Conservation (phyloP, 768 basidiomycete species). For the Amanita inopinata region DNA sequence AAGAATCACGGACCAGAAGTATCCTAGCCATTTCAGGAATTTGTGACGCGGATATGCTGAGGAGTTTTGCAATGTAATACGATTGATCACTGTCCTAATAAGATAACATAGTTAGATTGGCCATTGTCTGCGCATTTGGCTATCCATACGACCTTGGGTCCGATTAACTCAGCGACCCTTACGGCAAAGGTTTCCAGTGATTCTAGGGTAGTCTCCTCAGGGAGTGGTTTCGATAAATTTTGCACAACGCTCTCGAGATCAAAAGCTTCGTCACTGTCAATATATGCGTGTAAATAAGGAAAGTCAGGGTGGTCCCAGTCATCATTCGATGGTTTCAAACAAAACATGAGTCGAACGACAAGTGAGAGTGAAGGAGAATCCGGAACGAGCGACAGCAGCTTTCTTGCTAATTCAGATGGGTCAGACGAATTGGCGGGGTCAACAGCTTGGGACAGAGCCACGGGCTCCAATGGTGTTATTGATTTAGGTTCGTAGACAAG, state of each 20-base stretch:
- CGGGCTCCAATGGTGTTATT: constrained; percentile 24
- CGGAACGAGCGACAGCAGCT: constrained; percentile 52
- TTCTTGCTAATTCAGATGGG: constrained; percentile 51
- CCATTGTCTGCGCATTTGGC: not conserved
- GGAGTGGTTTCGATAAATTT: constrained; percentile 45
- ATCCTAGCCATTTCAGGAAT: constrained; percentile 45
- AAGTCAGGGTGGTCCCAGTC: constrained; percentile 74
- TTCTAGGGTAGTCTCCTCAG: constrained; percentile 44
- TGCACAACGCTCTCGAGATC: constrained; percentile 50
- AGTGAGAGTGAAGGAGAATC: constrained; percentile 54
- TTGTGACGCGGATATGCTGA: constrained; percentile 60
- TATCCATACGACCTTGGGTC: constrained; percentile 49
- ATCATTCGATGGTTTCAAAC: constrained; percentile 67
- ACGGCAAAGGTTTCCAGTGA: constrained; percentile 44
- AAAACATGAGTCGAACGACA: constrained; percentile 66
- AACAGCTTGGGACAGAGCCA: constrained; percentile 38
- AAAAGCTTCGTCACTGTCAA: constrained; percentile 40
- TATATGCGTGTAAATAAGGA: constrained; percentile 57
- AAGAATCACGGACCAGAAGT: constrained; percentile 26
- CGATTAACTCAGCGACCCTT: constrained; percentile 44
- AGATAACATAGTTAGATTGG: not conserved
- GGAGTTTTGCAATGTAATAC: constrained; percentile 49
- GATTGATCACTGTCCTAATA: constrained; percentile 44
- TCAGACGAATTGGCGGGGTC: constrained; percentile 54
- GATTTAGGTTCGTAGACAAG: constrained; percentile 31